Base-by-base conservation (phyloP, 345 rosid species). In the Aurinia saxatilis region DNA sequence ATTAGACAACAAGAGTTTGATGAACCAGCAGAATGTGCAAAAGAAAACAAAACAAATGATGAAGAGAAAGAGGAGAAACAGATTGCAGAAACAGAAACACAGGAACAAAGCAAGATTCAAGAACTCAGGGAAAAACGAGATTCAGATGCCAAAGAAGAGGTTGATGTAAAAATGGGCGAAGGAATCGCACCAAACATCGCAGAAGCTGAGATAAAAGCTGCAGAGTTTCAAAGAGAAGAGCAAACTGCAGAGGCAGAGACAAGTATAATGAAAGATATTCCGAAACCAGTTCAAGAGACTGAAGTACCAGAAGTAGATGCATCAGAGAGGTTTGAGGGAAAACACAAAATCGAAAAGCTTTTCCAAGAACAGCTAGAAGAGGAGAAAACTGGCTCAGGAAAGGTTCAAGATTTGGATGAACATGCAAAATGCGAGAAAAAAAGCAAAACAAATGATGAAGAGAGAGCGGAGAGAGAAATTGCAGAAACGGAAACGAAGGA, bases 401-500 rank as follows among this genome's bases (percentile, higher is more conserved):
- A 57, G 39, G 13, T 13, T 57, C 41, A 47, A 17, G 48, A 27
- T 7, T 39, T 67, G 57, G 50, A 49, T 19, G 57, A 37, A 30
- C 8, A 17, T 16, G 38, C 39, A 18, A 57, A 35, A 39, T 9
- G n/a, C 15, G 14, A 13, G 8, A 50, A 67, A 57, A 57, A 66
- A 37, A 48, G 30, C 51, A 58, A 14, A 58, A 33, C 2, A 58
- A 58, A 11, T 14, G 66, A 41, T 58, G 65, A 33, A 14, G 51
- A 50, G 30, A 50, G 31, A 30, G 13, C 8, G 2, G 21, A 57
- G 52, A 59, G 51, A 41, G 61, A 53, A 36, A 25, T 9, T 60
- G 14, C 47, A 34, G 50, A 44, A 34, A 51, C 48, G 0, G 54
- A 35, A 68, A 42, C 16, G 42, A 51, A 17, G 6, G 67, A 60